phyloP scores from a whole-genome alignment of 768 basidiomycete species.

The Amylocystis lapponica region DNA sequence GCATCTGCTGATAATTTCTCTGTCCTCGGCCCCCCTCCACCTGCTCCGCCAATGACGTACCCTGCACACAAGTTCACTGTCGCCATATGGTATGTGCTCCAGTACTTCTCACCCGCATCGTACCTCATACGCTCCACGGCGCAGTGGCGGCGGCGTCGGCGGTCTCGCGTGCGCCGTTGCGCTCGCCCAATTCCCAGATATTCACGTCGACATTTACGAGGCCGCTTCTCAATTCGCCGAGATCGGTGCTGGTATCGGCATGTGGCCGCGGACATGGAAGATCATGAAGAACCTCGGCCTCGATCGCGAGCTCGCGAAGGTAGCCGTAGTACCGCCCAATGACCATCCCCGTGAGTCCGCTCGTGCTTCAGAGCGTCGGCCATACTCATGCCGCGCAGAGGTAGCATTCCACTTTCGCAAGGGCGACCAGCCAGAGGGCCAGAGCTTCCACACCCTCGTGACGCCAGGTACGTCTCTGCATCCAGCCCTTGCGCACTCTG shows the following conservation, averaged over 20 bases:
- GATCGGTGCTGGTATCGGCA: slow-evolving; percentile 27
- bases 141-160: slow-evolving; percentile 25
- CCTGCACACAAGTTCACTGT: slow-evolving; percentile 44
- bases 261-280: slow-evolving; percentile 32
- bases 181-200: slow-evolving; percentile 21
- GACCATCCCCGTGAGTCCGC: slow-evolving; percentile 19
- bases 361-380: neutral
- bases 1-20: no score
- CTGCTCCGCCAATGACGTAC: no score
- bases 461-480: slow-evolving; percentile 43
- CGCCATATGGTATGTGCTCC: slow-evolving; percentile 44
- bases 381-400: slow-evolving; percentile 30
- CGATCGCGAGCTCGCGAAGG: slow-evolving; percentile 18
- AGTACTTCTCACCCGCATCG: slow-evolving; percentile 2
- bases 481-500: slow-evolving; percentile 1
- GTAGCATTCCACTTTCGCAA: slow-evolving; percentile 51
- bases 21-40: no score
- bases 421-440: slow-evolving; percentile 50
- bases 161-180: slow-evolving; percentile 24
- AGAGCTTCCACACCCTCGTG: slow-evolving; percentile 47
- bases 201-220: slow-evolving; percentile 30
- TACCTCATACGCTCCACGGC: slow-evolving; percentile 11
- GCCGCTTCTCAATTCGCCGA: slow-evolving; percentile 23
- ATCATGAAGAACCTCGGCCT: slow-evolving; percentile 22
- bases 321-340: slow-evolving; percentile 19